Conservation (phyloP, 176 grass and related monocot genomes). For the barley (Hordeum vulgare) region DNA sequence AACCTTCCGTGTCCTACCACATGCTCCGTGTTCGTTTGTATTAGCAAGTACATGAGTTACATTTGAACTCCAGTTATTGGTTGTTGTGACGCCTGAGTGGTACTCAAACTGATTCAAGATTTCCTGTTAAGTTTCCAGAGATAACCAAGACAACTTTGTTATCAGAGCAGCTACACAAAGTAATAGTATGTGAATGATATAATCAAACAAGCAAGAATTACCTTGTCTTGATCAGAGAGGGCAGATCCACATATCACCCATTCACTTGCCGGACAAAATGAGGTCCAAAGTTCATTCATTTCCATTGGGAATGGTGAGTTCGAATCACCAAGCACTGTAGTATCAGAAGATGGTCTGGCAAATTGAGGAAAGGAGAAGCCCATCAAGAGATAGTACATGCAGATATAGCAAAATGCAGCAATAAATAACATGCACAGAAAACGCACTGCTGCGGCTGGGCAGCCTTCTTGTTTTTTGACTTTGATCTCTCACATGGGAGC, state of each 20-base stretch:
- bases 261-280: conserved; percentile 40
- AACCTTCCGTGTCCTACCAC: conserved; percentile 81
- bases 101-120: conserved; percentile 57
- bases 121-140: conserved; percentile 42
- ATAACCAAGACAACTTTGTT: not conserved
- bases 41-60: conserved; percentile 83
- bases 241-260: conserved; percentile 90
- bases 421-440: conserved; percentile 5
- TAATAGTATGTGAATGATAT: not conserved
- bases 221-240: conserved; percentile 59
- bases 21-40: conserved; percentile 61
- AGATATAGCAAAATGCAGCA: conserved; percentile 6
- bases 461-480: conserved; percentile 47
- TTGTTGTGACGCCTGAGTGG: conserved; percentile 47
- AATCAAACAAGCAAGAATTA: conserved; percentile 16
- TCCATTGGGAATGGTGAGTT: conserved; percentile 38
- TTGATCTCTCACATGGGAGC: conserved; percentile 73
- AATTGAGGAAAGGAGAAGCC: conserved; percentile 12
- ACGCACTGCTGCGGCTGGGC: conserved; percentile 34
- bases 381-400: not conserved
- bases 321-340: conserved; percentile 15
- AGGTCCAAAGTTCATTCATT: conserved; percentile 44
- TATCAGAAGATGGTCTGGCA: conserved; percentile 37
- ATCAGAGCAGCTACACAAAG: not conserved
- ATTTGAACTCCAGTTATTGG: conserved; percentile 51